Evolutionary conservation across 225 moss, liverwort and hornwort species (phyloP).

Genomic region (Climacium dendroides): DNA sequence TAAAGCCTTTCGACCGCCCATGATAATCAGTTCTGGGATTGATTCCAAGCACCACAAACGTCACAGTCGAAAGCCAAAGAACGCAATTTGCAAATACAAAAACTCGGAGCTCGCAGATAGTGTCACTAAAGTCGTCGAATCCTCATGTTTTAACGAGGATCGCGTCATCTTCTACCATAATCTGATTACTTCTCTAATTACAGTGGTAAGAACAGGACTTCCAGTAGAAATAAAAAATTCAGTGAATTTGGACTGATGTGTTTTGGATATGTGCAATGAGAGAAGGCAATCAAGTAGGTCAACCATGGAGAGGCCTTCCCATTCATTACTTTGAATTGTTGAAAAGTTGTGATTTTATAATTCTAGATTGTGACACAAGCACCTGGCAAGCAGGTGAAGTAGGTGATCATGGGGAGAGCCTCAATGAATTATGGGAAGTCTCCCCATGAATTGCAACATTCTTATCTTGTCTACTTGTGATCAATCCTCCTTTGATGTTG

Average conservation of each 20-base stretch:
- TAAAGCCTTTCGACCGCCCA: constrained; percentile 37
- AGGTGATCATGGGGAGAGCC: not conserved
- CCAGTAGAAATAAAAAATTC: not conserved
- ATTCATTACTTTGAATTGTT: not conserved
- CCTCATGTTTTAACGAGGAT: not conserved
- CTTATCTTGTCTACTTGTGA: not conserved
- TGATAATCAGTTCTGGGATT: constrained; percentile 5
- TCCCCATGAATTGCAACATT: not conserved
- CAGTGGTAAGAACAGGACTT: not conserved
- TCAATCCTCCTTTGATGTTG: not conserved
- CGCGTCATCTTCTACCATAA: not conserved
- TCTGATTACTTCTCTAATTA: not conserved
- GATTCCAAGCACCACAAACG: not conserved
- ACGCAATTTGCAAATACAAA: not conserved
- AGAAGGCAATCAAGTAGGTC: not conserved
- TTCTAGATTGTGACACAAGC: not conserved
- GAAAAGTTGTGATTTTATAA: not conserved
- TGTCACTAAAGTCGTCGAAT: not conserved
- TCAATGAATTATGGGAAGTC: not conserved
- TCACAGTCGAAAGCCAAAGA: not conserved
- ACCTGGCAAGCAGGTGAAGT: not conserved
- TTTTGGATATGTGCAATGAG: not conserved
- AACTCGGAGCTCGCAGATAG: not conserved
- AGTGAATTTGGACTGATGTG: not conserved
- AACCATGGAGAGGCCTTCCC: not conserved